Evolutionary conservation across 31 red algal species (phyloP).

Genomic region (Odonthalia washingtoniensis): DNA sequence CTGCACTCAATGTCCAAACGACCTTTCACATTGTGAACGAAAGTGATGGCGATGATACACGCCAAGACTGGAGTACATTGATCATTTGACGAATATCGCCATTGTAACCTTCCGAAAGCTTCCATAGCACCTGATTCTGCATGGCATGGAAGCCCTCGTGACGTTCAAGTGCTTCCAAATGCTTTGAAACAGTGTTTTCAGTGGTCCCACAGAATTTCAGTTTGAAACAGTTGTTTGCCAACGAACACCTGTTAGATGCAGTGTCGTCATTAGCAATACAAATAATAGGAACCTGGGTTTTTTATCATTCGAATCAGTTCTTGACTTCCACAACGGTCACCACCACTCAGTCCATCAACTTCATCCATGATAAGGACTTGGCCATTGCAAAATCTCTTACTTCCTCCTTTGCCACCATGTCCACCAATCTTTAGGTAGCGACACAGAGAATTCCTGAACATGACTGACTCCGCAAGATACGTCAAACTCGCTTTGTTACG

Average conservation of each 20-base stretch:
- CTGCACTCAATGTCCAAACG: conserved; percentile 66
- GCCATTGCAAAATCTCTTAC: conserved; percentile 44
- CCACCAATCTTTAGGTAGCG: conserved; percentile 51
- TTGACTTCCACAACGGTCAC: conserved; percentile 91
- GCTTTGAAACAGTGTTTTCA: conserved; percentile 60
- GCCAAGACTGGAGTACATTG: conserved; percentile 82
- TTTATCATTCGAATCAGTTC: conserved; percentile 93
- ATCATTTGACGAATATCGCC: conserved; percentile 93
- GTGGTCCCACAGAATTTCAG: conserved; percentile 85
- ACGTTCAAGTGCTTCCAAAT: conserved; percentile 67
- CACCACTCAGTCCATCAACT: conserved; percentile 94
- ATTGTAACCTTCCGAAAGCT: conserved; percentile 84
- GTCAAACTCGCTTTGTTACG: conserved; percentile 83
- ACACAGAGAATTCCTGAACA: conserved; percentile 65
- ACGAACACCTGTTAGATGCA: conserved; percentile 83
- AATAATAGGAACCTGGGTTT: conserved; percentile 91
- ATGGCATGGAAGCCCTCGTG: conserved; percentile 55
- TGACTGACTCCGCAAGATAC: conserved; percentile 52
- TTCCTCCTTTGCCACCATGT: conserved; percentile 18
- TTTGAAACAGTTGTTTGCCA: conserved; percentile 89
- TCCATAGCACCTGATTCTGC: conserved; percentile 57
- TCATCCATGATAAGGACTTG: conserved; percentile 98
- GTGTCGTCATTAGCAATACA: conserved; percentile 97
- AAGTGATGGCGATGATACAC: conserved; percentile 35
- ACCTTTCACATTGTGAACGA: conserved; percentile 73